Percentiles rank a stretch among this genome's conserved stretches.
These are phyloP conservation scores for Flaveria linearis DNA, from an alignment of 129 eudicot genomes.

Conservation along the genomic window DNA sequence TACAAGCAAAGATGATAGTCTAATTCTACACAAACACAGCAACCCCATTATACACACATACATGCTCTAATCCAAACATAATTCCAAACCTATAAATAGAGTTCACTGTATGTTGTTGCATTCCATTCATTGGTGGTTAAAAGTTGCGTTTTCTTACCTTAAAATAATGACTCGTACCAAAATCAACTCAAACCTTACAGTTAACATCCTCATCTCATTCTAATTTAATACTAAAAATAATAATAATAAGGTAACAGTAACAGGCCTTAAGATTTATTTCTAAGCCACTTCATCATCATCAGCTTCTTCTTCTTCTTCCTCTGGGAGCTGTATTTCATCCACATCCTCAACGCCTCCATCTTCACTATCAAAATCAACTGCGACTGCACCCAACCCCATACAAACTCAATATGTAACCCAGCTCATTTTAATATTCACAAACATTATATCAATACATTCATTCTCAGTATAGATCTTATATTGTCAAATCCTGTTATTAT, in stretches of 20 bases:
- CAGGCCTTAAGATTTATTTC: background rate
- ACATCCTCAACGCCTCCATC: constrained; percentile 71
- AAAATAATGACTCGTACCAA: no score
- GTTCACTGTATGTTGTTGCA: no score
- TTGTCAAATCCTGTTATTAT: no score
- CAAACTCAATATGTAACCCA: background rate
- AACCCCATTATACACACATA: no score
- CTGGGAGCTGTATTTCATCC: constrained; percentile 54
- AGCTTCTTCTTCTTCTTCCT: constrained; percentile 46
- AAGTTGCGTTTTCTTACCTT: no score
- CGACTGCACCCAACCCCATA: constrained; percentile 37
- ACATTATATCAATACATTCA: background rate
- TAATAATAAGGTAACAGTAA: background rate
- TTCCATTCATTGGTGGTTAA: no score
- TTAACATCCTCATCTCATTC: background rate
- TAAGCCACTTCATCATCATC: constrained; percentile 25
- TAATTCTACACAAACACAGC: no score
- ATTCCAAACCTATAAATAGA: no score
- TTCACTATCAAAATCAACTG: constrained; percentile 45
- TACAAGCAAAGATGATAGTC: no score
- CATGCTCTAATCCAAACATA: no score
- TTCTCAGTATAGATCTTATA: background rate
- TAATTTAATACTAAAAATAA: background rate
- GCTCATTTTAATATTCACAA: background rate
- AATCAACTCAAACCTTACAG: background rate